Evolutionary conservation across 352 stramenopile species (phyloP), one percentile per base, ranked within the genome.

Genomic region (Globisporangium orthogonon): DNA sequence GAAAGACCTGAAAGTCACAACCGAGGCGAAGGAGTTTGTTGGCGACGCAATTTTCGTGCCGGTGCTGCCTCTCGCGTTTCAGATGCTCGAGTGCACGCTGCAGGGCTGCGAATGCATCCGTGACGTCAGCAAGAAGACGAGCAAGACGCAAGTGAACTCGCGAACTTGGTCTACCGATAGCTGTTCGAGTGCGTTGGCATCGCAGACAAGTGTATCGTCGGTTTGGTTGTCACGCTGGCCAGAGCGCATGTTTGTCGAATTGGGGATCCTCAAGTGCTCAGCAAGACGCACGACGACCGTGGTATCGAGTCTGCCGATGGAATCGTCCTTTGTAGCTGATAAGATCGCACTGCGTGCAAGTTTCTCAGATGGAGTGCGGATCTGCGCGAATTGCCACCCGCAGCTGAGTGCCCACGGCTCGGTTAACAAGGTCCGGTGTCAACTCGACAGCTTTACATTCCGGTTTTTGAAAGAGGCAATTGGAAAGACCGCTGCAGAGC

Each of bases 21-120:
- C 78, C 13, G 78, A 89, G 64, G 74, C 73, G 17, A 80, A 73
- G 35, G 76, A 89, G 62, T 89, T 89, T 46, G 58, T 72, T 0
- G 76, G 76, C 41, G 76, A 79, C 53, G 60, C 74, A 13, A 73
- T 87, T 17, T 89, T 89, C 54, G 78, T 87, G 11, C 76, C 78
- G 28, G 71, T 78, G 44, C 61, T 89, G 23, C 78, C 78, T 0
- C 55, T 89, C 0, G 76, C 76, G 13, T 86, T 87, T 50, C 78
- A 89, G 49, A 86, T 89, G 73, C 78, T 87, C 11, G 76, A 89
- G 54, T 89, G 78, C 31, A 74, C 71, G 39, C 66, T 89, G 18
- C 69, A 79, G 50, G 73, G 77, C 56, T 89, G 78, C 44, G 70
- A 63, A 2, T 89, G 78, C 39, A 58, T 76, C 46, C 53, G 66